A percentile compares a stretch with the other conserved stretches of the same genome.
phyloP scores from a whole-genome alignment of 1,284 basidiomycete genomes.

The Salmacisia buchloeana region DNA sequence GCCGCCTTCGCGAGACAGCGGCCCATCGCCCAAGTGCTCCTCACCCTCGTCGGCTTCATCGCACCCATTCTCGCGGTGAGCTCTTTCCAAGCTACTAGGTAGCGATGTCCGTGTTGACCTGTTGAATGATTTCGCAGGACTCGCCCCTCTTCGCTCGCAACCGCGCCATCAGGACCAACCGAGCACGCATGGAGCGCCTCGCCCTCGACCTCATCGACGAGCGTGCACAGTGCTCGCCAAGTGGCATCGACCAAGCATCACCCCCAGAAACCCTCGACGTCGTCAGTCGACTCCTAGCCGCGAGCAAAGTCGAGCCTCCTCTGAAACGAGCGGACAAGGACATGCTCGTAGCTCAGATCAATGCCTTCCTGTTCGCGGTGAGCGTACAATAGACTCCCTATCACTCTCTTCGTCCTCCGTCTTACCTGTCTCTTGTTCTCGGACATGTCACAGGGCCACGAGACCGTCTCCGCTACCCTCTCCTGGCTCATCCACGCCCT shows the following conservation, averaged over 20 bases:
- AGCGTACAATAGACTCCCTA: neutral
- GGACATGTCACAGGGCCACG: neutral
- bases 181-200: neutral
- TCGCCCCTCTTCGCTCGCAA: neutral
- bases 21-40: neutral
- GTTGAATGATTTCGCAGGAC: neutral
- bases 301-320: neutral
- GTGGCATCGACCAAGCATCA: neutral
- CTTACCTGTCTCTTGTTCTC: neutral
- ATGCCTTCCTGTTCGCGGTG: neutral
- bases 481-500: neutral
- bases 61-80: neutral
- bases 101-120: neutral
- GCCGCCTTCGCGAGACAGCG: neutral
- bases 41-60: neutral
- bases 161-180: neutral
- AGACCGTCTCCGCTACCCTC: neutral
- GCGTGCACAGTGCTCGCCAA: neutral
- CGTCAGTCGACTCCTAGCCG: neutral
- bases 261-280: neutral
- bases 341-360: neutral
- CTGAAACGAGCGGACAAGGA: neutral
- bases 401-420: neutral
- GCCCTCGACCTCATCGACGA: neutral
- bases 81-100: neutral